Conservation (phyloP, 1,284 basidiomycete species). For the Ustilago cynodontis region DNA sequence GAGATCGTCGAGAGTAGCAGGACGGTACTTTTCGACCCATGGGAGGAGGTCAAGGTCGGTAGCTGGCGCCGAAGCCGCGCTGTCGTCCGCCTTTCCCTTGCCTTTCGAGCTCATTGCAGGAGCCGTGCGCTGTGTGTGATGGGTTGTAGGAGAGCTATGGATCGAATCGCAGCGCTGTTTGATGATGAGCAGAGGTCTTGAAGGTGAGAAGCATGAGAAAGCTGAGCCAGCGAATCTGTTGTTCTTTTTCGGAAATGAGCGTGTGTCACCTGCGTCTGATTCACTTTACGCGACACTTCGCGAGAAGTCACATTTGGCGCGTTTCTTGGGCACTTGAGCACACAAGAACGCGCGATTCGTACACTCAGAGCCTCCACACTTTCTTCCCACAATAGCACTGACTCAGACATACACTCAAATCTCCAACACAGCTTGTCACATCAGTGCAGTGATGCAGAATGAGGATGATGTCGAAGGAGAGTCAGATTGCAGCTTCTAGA, state of each 20-base stretch:
- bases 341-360: conserved; percentile 7
- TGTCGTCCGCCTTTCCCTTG: conserved; percentile 46
- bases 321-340: not conserved
- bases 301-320: conserved; percentile 10
- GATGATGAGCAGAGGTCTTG: not conserved
- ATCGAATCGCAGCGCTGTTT: too few relatives aligned
- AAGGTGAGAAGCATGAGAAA: conserved; percentile 3
- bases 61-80: conserved; percentile 11
- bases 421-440: not conserved
- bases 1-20: conserved; percentile 64
- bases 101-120: conserved; percentile 37
- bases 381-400: not conserved
- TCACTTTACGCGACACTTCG: conserved; percentile 41
- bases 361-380: not conserved
- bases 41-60: conserved; percentile 43
- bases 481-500: not conserved
- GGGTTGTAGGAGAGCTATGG: too few relatives aligned
- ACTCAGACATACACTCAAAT: not conserved
- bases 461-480: not conserved
- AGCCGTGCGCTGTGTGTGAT: not conserved
- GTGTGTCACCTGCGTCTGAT: conserved; percentile 9
- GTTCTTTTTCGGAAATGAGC: conserved; percentile 18
- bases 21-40: conserved; percentile 70
- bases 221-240: conserved; percentile 26
- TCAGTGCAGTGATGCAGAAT: not conserved